phyloP scores from a whole-genome alignment of 73 alveolate genomes.

The Paraurostyla sp. region DNA sequence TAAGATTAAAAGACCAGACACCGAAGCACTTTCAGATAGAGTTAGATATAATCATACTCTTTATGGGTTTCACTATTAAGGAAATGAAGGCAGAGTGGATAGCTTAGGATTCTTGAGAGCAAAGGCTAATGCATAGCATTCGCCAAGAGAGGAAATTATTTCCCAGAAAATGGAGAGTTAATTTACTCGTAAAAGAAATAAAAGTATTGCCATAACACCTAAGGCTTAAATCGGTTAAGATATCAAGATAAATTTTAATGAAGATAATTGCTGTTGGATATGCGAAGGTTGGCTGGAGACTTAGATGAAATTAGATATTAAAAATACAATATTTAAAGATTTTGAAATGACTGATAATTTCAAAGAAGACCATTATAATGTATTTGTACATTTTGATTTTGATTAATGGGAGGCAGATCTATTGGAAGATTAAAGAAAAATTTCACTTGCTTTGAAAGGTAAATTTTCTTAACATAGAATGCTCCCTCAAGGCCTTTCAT shows the following conservation, averaged over 20 bases:
- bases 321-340: neutral
- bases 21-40: conserved; percentile 64
- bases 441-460: conserved; percentile 1
- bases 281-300: conserved; percentile 78
- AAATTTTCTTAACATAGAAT: conserved; percentile 15
- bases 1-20: conserved; percentile 16
- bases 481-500: conserved; percentile 67
- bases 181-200: neutral
- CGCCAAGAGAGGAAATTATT: conserved; percentile 14
- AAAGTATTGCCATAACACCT: conserved; percentile 2
- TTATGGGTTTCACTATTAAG: conserved; percentile 80
- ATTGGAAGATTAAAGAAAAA: conserved; percentile 56
- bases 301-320: conserved; percentile 23
- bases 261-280: conserved; percentile 70
- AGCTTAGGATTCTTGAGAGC: conserved; percentile 77
- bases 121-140: conserved; percentile 31
- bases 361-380: conserved; percentile 45
- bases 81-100: conserved; percentile 82
- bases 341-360: neutral
- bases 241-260: conserved; percentile 16
- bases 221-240: conserved; percentile 22
- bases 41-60: conserved; percentile 75
- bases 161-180: neutral
- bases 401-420: conserved; percentile 74
- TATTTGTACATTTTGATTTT: conserved; percentile 72